Conservation (phyloP, 129 eudicot genomes). For the Pittosporum tobira region DNA sequence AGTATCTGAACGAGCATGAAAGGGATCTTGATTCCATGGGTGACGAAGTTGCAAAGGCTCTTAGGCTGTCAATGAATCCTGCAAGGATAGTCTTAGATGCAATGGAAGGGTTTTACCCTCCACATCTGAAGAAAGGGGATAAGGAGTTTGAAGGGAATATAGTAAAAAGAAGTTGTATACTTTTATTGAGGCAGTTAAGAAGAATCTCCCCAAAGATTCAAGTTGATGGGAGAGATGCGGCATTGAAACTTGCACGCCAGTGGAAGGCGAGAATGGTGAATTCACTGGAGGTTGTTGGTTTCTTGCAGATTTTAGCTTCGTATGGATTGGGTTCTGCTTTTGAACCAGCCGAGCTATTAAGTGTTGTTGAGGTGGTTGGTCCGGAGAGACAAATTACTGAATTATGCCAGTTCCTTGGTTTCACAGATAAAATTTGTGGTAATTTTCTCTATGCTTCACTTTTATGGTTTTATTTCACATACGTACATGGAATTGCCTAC, state of each 20-base stretch:
- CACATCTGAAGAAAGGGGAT: not conserved
- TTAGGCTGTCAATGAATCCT: conserved; percentile 23
- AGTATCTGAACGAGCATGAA: conserved; percentile 6
- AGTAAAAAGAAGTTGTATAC: conserved; percentile 13
- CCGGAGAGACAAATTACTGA: conserved; percentile 1
- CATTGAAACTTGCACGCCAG: conserved; percentile 11
- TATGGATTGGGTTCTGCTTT: not conserved
- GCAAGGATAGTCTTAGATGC: conserved; percentile 38
- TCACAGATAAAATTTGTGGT: conserved; percentile 13
- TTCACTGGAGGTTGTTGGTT: conserved; percentile 11
- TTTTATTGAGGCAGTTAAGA: conserved; percentile 22
- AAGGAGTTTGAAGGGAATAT: conserved; percentile 1
- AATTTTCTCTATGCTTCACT: not conserved
- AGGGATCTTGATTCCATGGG: conserved; percentile 17
- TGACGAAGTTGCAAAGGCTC: conserved; percentile 21
- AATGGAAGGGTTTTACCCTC: conserved; percentile 18
- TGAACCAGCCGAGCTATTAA: not conserved
- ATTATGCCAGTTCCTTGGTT: conserved; percentile 24
- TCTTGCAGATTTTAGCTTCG: conserved; percentile 6
- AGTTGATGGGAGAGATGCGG: conserved; percentile 9
- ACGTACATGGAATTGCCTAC: not conserved
- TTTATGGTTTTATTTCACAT: not conserved
- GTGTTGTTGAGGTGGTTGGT: not conserved
- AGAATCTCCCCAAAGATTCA: conserved; percentile 11
- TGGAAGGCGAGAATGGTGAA: conserved; percentile 17